phyloP scores from a whole-genome alignment of 352 stramenopile genomes.

The Pythium volutum region DNA sequence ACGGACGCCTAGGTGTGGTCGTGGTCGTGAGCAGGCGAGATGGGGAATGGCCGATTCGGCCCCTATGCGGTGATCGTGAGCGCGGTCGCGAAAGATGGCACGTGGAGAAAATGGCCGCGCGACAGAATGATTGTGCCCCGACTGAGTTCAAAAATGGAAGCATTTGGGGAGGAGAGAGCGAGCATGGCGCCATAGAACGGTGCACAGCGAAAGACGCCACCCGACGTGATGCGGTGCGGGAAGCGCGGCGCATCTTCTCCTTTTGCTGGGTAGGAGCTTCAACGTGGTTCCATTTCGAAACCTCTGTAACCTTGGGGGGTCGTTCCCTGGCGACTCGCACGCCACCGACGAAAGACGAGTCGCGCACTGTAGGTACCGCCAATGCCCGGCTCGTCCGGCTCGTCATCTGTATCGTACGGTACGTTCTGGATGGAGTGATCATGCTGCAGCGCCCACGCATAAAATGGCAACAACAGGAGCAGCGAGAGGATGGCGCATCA shows the following conservation, averaged over 20 bases:
- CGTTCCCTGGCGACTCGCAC: too few species aligned
- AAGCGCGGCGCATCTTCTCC: not conserved
- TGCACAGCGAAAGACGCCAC: not conserved
- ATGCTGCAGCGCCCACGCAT: too few species aligned
- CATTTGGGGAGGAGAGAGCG: not conserved
- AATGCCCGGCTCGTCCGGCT: too few species aligned
- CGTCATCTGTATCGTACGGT: too few species aligned
- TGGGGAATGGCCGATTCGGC: not conserved
- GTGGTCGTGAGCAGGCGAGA: not conserved
- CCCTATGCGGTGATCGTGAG: not conserved
- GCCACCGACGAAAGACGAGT: too few species aligned
- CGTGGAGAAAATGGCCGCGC: not conserved
- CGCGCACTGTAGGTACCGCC: too few species aligned
- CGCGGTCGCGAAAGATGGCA: not conserved
- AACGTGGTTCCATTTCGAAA: not conserved
- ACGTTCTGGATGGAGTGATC: too few species aligned
- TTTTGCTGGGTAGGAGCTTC: not conserved
- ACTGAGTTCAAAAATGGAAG: not conserved
- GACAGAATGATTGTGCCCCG: not conserved
- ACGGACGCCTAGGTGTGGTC: not conserved
- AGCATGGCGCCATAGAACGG: not conserved
- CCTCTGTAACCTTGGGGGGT: too few species aligned
- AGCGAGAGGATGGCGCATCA: too few species aligned
- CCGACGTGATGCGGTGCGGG: not conserved
- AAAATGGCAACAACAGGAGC: too few species aligned